Percentiles rank a stretch among this genome's conserved stretches.
Evolutionary conservation across 2,329 filamentous ascomycete genomes (phyloP).

Genomic region (Fusarium pseudocircinatum): DNA sequence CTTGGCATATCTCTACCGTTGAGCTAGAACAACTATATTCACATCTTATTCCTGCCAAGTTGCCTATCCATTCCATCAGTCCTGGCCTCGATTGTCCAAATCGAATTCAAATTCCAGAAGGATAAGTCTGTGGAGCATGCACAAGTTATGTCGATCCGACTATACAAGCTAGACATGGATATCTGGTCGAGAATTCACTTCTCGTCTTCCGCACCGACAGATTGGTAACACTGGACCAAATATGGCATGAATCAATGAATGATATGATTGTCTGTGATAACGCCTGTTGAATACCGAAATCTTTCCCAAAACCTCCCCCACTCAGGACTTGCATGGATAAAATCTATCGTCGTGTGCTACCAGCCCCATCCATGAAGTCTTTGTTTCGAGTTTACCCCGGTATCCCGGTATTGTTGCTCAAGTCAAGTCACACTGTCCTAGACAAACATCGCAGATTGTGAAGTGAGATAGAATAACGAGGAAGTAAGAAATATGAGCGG

Average conservation of each 20-base stretch:
- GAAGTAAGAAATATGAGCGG: neutral
- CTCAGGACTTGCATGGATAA: neutral
- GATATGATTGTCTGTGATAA: neutral
- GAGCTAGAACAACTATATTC: neutral
- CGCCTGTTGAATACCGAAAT: neutral
- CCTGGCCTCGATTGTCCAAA: neutral
- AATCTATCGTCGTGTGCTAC: neutral
- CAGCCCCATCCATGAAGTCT: neutral
- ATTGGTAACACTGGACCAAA: neutral
- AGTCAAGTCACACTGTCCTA: neutral
- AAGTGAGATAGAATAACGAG: neutral
- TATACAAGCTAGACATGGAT: constrained; percentile 4
- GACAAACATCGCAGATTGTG: neutral
- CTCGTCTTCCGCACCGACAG: neutral
- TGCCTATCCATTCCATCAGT: neutral
- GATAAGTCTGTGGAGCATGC: neutral
- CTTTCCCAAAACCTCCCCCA: neutral
- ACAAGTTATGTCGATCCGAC: neutral
- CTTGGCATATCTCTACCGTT: neutral
- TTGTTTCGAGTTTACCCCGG: neutral
- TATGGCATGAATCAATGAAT: neutral
- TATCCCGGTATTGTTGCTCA: neutral
- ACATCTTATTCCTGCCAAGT: neutral
- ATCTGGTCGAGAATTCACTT: neutral
- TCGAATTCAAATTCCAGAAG: neutral